Evolutionary conservation across 495 filamentous ascomycete species (phyloP), one percentile per base, ranked within the genome.

Genomic region (Trichoderma asperelloides): DNA sequence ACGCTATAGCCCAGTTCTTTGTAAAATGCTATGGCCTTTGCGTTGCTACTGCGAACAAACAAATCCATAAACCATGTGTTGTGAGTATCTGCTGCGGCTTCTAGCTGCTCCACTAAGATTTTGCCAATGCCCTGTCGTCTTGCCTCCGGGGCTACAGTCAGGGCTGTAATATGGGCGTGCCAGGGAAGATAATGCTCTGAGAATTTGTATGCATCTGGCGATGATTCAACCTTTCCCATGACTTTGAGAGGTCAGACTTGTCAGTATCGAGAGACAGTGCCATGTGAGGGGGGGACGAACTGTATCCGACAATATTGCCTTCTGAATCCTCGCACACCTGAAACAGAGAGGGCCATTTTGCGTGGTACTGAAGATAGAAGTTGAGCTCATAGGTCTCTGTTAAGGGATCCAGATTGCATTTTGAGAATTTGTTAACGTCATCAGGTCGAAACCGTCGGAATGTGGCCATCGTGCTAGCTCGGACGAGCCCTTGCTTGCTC

Each of bases 141-240:
- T 67, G 88, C 91, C 70, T 88, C 85, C 0, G 95, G 95, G 16
- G 93, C 90, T 28, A 98, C 91, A 3, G 95, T 97, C 21, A 98
- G 82, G 47, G 93, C 93, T 21, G 95, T 98, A 78, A 98, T 96
- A 78, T 98, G 95, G 37, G 93, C 95, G 78, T 98, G 95, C 91
- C 92, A 98, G 28, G 96, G 93, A 23, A 94, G 89, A 77, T 94
- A 96, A 78, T 96, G 91, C 70, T 89, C 84, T 64, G 88, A 91
- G 72, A 86, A 85, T 63, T 84, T 78, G 75, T 87, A 84, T 66
- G 85, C 85, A 23, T 86, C 79, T 28, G 91, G 93, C 41, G 92
- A 92, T 71, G 92, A 88, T 80, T 98, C 96, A 65, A 95, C 81
- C 79, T 98, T 98, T 69, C 93, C 95, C 85, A 98, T 94, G 71